Base-by-base conservation (phyloP, 2,329 filamentous ascomycete species). In the Neospermospora avenae region DNA sequence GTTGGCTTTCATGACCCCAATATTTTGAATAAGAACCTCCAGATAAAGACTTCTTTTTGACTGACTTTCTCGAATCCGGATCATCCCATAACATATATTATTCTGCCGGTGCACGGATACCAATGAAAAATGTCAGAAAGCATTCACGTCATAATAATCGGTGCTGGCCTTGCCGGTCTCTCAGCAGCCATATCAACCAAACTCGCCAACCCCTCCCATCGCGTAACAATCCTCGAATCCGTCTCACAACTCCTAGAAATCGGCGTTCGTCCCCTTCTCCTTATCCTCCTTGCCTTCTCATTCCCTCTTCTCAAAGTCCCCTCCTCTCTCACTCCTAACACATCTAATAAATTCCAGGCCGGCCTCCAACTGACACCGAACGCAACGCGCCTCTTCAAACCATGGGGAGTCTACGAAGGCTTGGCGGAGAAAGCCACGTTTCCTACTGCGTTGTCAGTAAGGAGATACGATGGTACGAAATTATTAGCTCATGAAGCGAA, bases 401-500 rank as follows among this genome's bases (percentile, higher is more conserved):
- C 60, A 3, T 72, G 69, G 69, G 67, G 65, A 6, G 65, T 72
- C 22, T 66, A 67, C 39, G 63, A 67, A 16, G n/a, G 18, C 22
- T 59, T 71, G 14, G 59, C 60, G 2, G 48, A 57, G 2, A 61
- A 57, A 42, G 67, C 81, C 5, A 67, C 69, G 3, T 67, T 64
- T 48, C 84, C 84, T 0, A 76, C 72, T 0, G 74, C 74, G 1
- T 71, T 86, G 0, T 75, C 77, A 2, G 79, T 87, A 5, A 78
- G 80, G 59, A 75, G 81, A 20, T 87, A 83, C 68, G 75, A 78
- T 4, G 80, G 81, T 16, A 67, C 65, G 1, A 69, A 70, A 52
- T n/a, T 68, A 1, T 76, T 46, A 71, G 65, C 68, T 16, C 54
- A 61, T 39, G 62, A 65, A 18, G 59, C 63, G 1, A 49, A 64